Conservation (phyloP, 441 rosid species). For the Brassica hybrid region DNA sequence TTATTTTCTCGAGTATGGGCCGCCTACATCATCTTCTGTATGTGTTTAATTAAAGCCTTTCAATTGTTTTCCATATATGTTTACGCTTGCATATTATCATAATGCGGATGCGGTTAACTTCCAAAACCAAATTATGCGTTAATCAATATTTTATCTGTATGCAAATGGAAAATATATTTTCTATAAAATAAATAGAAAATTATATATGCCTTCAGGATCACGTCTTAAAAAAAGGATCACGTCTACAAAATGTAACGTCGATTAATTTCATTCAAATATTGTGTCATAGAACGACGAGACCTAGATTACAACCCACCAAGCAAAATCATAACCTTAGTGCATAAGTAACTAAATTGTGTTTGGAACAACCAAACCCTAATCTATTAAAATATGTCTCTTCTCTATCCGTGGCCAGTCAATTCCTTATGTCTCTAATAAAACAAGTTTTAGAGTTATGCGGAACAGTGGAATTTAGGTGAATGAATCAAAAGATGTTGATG, state of each 20-base stretch:
- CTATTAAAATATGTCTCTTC: background rate
- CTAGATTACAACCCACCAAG: background rate
- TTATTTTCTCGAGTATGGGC: slow-evolving; percentile 16
- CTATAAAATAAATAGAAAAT: background rate
- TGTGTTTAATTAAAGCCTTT: slow-evolving; percentile 5
- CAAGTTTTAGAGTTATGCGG: slow-evolving; percentile 23
- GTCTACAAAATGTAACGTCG: too few species aligned
- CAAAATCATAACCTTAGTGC: background rate
- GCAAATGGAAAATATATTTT: background rate
- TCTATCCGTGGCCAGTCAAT: background rate
- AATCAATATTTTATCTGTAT: too few species aligned
- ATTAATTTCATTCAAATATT: too few species aligned
- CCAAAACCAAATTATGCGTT: too few species aligned
- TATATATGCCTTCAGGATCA: background rate
- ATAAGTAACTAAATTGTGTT: background rate
- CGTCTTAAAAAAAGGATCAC: too few species aligned
- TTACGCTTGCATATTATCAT: too few species aligned
- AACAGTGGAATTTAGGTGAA: slow-evolving; percentile 14
- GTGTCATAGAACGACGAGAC: too few species aligned
- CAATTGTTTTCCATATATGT: background rate
- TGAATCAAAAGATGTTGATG: slow-evolving; percentile 27
- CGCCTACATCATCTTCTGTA: slow-evolving; percentile 20
- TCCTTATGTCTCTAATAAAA: slow-evolving; percentile 4
- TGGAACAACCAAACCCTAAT: background rate
- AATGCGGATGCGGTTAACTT: too few species aligned